A percentile compares a stretch with the other conserved stretches of the same genome.
Conservation (phyloP, 1,139 yeast genomes). For the Trichomonascaceae sp. region DNA sequence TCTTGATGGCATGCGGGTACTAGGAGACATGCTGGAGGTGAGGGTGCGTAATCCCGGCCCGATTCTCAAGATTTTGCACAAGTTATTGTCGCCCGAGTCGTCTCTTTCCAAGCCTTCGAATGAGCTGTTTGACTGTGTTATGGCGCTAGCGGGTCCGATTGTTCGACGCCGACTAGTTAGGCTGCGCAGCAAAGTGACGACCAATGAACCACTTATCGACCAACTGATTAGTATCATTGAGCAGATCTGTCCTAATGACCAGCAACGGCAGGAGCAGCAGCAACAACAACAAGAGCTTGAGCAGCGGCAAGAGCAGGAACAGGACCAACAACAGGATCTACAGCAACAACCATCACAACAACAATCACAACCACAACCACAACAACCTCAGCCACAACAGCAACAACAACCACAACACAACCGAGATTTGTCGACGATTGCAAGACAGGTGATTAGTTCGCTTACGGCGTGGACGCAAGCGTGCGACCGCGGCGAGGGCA, state of each 20-base stretch:
- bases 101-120: not conserved
- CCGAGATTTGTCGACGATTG: constrained; percentile 4
- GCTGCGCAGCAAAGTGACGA: not conserved
- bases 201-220: not conserved
- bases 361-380: too few species aligned
- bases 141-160: not conserved
- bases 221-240: not conserved
- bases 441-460: constrained; percentile 14
- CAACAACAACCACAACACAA: not conserved
- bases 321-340: not conserved
- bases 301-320: not conserved
- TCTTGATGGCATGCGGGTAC: constrained; percentile 31
- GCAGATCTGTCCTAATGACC: not conserved
- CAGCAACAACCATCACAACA: too few species aligned
- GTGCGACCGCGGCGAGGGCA: constrained; percentile 11
- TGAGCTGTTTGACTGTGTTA: not conserved
- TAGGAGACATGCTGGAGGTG: constrained; percentile 7
- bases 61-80: not conserved
- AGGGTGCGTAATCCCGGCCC: not conserved
- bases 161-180: not conserved
- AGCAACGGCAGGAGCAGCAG: not conserved
- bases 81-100: not conserved
- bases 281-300: not conserved
- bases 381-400: not conserved
- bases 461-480: constrained; percentile 17